Evolutionary conservation across 495 filamentous ascomycete species (phyloP).

Genomic region (Pseudevernia furfuracea): DNA sequence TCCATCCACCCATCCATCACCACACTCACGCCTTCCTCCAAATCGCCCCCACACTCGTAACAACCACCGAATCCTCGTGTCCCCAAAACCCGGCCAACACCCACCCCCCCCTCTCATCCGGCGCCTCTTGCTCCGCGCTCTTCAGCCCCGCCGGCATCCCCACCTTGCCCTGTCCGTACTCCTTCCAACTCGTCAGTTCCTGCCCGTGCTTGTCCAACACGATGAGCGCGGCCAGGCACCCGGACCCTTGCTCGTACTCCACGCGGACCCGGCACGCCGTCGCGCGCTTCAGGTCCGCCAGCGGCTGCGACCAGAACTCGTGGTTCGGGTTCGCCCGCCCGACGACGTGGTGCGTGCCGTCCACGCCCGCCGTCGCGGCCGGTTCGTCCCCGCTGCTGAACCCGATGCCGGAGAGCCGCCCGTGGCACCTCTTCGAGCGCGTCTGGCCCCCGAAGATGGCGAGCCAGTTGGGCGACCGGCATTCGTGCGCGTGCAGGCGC

Average conservation of each 20-base stretch:
- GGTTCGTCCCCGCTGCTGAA: conserved; percentile 2
- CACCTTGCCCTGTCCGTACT: conserved; percentile 11
- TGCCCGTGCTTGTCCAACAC: conserved; percentile 10
- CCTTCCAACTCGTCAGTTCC: conserved; percentile 17
- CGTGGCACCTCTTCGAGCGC: conserved; percentile 5
- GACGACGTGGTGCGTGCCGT: conserved; percentile 1
- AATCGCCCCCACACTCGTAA: conserved; percentile 14
- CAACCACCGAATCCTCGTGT: conserved; percentile 2
- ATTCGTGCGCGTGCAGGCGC: conserved; percentile 12
- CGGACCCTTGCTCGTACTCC: conserved; percentile 5
- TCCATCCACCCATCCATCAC: no score
- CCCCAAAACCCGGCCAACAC: conserved; percentile 11
- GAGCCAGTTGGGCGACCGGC: conserved; percentile 10
- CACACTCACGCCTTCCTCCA: conserved; percentile 12
- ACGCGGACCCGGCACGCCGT: conserved; percentile 1
- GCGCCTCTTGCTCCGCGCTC: conserved; percentile 13
- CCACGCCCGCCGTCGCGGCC: neutral
- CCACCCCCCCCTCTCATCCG: conserved; percentile 4
- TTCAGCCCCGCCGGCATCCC: conserved; percentile 3
- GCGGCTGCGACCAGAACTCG: conserved; percentile 4
- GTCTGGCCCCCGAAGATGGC: conserved; percentile 7
- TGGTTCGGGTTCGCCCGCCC: neutral
- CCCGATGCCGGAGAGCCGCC: conserved; percentile 1
- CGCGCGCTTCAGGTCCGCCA: conserved; percentile 4
- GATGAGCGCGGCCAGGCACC: conserved; percentile 5